phyloP scores from a whole-genome alignment of 768 basidiomycete genomes.

The Lactarius hatsudake region DNA sequence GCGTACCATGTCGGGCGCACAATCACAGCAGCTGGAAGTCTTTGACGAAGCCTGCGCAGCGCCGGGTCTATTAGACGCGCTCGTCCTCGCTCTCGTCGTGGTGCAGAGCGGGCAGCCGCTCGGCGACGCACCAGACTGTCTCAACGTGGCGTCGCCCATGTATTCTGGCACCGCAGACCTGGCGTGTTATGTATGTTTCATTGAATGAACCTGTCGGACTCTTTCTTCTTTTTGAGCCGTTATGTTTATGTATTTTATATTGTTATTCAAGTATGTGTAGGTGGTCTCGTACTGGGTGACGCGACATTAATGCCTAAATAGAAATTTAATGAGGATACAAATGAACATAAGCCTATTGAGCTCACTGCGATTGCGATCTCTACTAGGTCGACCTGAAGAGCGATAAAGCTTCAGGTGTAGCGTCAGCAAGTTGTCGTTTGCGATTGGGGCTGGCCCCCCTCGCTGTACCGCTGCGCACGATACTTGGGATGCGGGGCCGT shows the following conservation, averaged over 20 bases:
- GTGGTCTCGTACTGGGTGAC: constrained; percentile 11
- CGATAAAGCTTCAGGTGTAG: neutral
- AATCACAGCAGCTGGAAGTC: constrained; percentile 14
- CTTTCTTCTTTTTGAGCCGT: neutral
- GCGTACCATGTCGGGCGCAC: constrained; percentile 6
- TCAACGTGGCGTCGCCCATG: constrained; percentile 11
- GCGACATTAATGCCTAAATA: constrained; percentile 16
- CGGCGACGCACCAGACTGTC: constrained; percentile 11
- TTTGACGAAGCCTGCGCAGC: constrained; percentile 14
- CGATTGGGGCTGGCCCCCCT: too few species aligned
- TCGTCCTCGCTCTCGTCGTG: constrained; percentile 20
- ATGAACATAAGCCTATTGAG: neutral
- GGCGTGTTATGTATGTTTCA: neutral
- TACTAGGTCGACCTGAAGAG: neutral
- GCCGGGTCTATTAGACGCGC: constrained; percentile 16
- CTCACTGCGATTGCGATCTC: neutral
- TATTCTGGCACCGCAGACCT: neutral
- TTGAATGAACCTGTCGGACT: neutral
- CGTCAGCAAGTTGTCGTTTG: neutral
- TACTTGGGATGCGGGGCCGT: too few species aligned
- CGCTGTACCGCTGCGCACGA: too few species aligned
- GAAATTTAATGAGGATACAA: neutral
- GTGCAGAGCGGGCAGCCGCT: constrained; percentile 19
- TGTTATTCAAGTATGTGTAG: neutral
- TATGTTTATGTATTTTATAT: neutral